Percentiles rank a stretch among this genome's conserved stretches.
These are phyloP conservation scores for Pestalotiopsis sp. DNA, from an alignment of 2,329 filamentous ascomycete genomes.

Conservation along the genomic window DNA sequence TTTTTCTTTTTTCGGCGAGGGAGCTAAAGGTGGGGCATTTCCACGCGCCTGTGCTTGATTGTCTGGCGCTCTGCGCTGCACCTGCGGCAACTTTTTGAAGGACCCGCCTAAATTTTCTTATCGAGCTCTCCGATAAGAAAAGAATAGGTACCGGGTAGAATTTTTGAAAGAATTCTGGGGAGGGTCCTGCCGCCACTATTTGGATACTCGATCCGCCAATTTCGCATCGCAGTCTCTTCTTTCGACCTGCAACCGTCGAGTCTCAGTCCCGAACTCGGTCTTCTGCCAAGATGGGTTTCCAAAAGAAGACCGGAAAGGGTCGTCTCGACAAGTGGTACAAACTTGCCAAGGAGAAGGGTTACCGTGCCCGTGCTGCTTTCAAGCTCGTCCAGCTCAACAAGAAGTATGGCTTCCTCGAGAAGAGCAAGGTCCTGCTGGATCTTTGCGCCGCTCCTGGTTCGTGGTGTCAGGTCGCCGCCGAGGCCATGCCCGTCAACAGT, in stretches of 20 bases:
- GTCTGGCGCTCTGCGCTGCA: background rate
- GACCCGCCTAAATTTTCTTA: constrained; percentile 4
- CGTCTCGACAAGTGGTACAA: constrained; percentile 99
- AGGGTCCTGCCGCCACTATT: background rate
- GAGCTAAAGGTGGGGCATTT: too few relatives aligned
- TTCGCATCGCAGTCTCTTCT: background rate
- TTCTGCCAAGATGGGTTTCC: constrained; percentile 74
- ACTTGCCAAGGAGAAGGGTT: constrained; percentile 97
- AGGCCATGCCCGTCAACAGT: constrained; percentile 88
- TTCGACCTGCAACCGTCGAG: background rate
- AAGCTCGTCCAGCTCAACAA: constrained; percentile 98
- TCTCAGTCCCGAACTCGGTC: constrained; percentile 8
- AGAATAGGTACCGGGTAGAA: constrained; percentile 1
- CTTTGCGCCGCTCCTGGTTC: constrained; percentile 96
- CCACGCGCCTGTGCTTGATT: too few relatives aligned
- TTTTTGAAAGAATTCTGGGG: constrained; percentile 15
- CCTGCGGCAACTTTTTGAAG: background rate
- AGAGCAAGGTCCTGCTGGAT: constrained; percentile 94
- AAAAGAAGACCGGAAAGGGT: constrained; percentile 98
- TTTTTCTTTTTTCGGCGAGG: background rate
- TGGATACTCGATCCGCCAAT: background rate
- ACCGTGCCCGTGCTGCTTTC: constrained; percentile 92
- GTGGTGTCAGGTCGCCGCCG: constrained; percentile 95
- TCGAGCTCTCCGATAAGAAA: background rate
- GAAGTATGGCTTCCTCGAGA: constrained; percentile 97